Evolutionary conservation across 306 rosid species (phyloP), one percentile per base, ranked within the genome.

Genomic region (apple (Malus domestica)): DNA sequence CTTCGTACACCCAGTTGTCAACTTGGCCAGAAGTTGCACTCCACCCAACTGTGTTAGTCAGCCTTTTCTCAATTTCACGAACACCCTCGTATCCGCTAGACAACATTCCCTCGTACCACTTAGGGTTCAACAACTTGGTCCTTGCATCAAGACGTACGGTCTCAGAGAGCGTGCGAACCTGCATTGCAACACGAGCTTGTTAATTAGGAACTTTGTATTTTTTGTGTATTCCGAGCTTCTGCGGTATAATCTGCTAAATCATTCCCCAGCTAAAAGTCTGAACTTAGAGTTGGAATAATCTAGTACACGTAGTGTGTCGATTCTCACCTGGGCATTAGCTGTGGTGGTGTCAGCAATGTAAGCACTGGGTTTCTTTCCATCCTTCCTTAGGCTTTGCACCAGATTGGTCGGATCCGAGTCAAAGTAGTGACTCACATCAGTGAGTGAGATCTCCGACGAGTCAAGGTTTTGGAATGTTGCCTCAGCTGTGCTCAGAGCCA

Each of bases 21-120:
- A 95, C 99, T 83, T 95, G 99, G 23, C 99, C 99, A 30, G 99
- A 95, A 60, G 99, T 95, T 59, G 98, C 99, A 89, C 98, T 95
- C 99, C 99, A 95, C 63, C 99, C 99, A 2, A 95, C 99, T 13
- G 99, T 95, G 74, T 95, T 95, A 0, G 98, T 90, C 10, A 95
- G 97, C 65, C 98, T 89, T 88, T 95, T 95, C 86, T 95, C 99
- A 8, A 95, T 95, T 71, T 95, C 99, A 1, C 98, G 97, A 23
- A 90, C 99, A 32, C 99, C 99, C 82, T 95, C 99, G 1, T 95
- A 95, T 18, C 99, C 99, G 11, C 83, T 89, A 4, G 98, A 89
- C 82, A 95, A 40, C 99, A 95, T 95, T 78, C 98, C 99, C 83
- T 95, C 99, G 16, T 95, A 95, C 99, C 99, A 95, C 79, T 95